Evolutionary conservation across 108 stramenopile species (phyloP), one percentile per base, ranked within the genome.

Genomic region (Pinguiococcus pyrenoidosus): DNA sequence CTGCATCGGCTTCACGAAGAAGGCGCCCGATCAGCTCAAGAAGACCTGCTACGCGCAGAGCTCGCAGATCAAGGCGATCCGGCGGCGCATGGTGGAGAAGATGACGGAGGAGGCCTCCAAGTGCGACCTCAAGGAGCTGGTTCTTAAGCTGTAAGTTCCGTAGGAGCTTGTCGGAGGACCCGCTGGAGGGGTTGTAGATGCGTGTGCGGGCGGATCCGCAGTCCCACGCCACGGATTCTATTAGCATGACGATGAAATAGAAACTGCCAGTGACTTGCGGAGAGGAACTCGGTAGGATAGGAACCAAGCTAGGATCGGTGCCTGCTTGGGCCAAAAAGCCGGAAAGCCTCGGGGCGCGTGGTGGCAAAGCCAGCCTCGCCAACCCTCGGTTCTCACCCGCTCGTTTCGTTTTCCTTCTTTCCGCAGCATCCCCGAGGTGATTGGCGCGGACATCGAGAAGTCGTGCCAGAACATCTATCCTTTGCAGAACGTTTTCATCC

Each of bases 1-100:
- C 75, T 87, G 83, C 83, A 95, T 96, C 61, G 92, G 85, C 55
- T 99, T 99, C 85, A 96, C 98, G 49, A 87, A 85, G 68, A 83
- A 82, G 52, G 80, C 85, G 54, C 81, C 81, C 10, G 82, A 84
- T 53, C 92, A 96, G 81, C 22, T 92, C 70, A 85, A 86, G 75
- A 79, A 83, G 68, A 93, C 94, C 17, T 90, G 86, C 73, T 96
- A 99, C 71, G 92, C 90, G 60, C 84, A 95, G 68, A 74, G 84
- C 29, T 87, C 87, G 25, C 95, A 99, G 78, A 66, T 78, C 43
- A 82, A 85, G 42, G 76, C 79, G 36, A 96, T 99, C 72, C 89
- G 98, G 21, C 80, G 82, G 51, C 93, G 91, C 80, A 99, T 99
- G 94, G 71, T 82, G n/a, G 55, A 80, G 33, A 60, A 72, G 78